Evolutionary conservation across 2,329 filamentous ascomycete species (phyloP).

Genomic region (Cladosporium phlei): DNA sequence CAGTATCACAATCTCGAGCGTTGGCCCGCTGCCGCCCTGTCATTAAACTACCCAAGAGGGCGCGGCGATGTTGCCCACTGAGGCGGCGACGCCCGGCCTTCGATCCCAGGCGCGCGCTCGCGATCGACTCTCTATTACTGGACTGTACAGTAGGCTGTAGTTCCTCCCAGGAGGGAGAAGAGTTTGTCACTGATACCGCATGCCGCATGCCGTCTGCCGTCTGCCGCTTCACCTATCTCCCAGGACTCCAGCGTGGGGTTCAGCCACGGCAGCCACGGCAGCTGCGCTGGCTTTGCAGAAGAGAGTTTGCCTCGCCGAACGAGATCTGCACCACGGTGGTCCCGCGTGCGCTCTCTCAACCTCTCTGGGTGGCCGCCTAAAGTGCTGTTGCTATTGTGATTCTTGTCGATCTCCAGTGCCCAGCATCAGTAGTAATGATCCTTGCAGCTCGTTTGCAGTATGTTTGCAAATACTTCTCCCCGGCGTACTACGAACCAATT

Average conservation of each 20-base stretch:
- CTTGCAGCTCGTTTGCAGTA: no score
- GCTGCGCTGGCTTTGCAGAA: neutral
- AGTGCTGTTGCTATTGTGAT: neutral
- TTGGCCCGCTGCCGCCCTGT: conserved; percentile 6
- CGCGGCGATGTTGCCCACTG: conserved; percentile 9
- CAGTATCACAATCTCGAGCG: conserved; percentile 8
- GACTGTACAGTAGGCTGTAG: no score
- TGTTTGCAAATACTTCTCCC: no score
- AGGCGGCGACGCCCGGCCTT: conserved; percentile 1
- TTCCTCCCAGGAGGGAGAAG: neutral
- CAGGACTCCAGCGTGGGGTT: conserved; percentile 9
- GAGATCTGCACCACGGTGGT: conserved; percentile 8
- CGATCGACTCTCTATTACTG: no score
- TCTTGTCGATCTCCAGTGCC: conserved; percentile 8
- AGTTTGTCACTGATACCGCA: neutral
- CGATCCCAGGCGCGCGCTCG: no score
- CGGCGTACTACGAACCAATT: no score
- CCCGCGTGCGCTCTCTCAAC: neutral
- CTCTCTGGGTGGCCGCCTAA: conserved; percentile 8
- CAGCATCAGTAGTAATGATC: no score
- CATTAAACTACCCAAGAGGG: conserved; percentile 2
- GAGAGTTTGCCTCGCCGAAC: conserved; percentile 5
- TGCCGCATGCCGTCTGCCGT: conserved; percentile 5
- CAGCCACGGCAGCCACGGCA: conserved; percentile 9
- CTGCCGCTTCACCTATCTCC: no score